phyloP scores from a whole-genome alignment of 2,329 filamentous ascomycete genomes.

The Ceratocystiopsis brevicomis region DNA sequence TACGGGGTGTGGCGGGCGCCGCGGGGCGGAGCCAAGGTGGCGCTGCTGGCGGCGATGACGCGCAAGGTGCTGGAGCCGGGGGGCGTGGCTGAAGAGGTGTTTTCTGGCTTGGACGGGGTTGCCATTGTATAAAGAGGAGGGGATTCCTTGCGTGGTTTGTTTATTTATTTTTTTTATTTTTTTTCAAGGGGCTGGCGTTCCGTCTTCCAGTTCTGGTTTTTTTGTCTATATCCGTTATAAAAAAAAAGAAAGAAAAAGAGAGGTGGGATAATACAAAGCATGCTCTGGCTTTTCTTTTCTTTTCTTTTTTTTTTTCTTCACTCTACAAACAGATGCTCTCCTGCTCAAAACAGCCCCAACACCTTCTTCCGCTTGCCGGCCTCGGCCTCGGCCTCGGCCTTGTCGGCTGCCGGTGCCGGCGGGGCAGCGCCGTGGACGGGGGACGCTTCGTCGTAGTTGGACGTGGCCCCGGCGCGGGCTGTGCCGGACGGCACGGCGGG shows the following conservation, averaged over 20 bases:
- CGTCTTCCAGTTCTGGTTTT: neutral
- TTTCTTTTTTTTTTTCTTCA: no score
- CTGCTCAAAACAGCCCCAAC: conserved; percentile 56
- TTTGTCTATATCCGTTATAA: no score
- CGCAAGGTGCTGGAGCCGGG: conserved; percentile 56
- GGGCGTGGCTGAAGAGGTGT: conserved; percentile 70
- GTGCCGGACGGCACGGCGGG: no score
- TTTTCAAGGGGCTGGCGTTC: conserved; percentile 1
- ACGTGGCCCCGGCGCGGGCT: no score
- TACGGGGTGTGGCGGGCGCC: conserved; percentile 76
- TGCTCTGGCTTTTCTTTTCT: no score
- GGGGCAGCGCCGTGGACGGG: conserved; percentile 10
- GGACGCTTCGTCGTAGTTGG: no score
- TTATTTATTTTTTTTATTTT: conserved; percentile 5
- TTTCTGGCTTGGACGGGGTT: conserved; percentile 62
- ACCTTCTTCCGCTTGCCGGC: conserved; percentile 56
- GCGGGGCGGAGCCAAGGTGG: conserved; percentile 62
- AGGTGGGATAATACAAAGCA: no score
- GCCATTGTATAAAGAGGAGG: conserved; percentile 32
- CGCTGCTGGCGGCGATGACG: conserved; percentile 54
- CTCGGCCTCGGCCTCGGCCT: conserved; percentile 26
- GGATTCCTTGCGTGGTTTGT: no score
- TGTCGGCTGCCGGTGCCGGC: neutral
- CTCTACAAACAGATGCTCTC: no score
- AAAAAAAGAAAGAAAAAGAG: no score